Evolutionary conservation across 805 yeast genomes (phyloP), one percentile per base, ranked within the genome.

Genomic region (Candida glaebosa): DNA sequence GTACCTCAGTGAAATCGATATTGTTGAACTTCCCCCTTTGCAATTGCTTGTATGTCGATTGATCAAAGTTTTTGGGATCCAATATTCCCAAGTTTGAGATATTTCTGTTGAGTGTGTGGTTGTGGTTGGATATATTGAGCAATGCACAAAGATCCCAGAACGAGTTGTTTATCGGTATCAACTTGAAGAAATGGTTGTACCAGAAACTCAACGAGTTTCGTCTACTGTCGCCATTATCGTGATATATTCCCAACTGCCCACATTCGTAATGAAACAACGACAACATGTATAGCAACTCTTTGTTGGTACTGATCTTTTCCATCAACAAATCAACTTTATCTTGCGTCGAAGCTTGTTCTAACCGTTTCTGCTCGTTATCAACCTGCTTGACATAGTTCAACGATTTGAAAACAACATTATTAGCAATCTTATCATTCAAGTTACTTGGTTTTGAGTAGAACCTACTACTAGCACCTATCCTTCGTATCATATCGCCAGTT

Each of bases 61-160:
- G 17, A 1, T 53, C 48, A 46, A 65, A 69, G 45, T 69, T 55
- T 34, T 45, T 44, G 1, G 75, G 75, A 46, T 69, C 74, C 24
- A 69, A 50, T 4, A 69, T 37, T 10, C 75, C 75, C 14, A 69
- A 45, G 28, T 57, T 45, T 12, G 44, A 31, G 2, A 58, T 55
- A 31, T 50, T 41, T 18, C 38, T 22, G 6, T 53, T 51, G 19
- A 69, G 46, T 33, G 34, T 35, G 46, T 69, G 71, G 7, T 40
- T 46, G 18, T 60, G 63, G 31, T 61, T 51, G 12, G 71, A 57
- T 4, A 68, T 51, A 22, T 63, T 61, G 25, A 48, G 43, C 5
- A 51, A 37, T 17, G 48, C 57, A 42, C 72, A 65, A 38, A 56
- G 50, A 4, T 61, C 67, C 73, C 74, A 69, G 41, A 69, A 69